These are phyloP conservation scores for Arxiozyma telluris DNA, from an alignment of 1,139 yeast genomes.

Conservation along the genomic window DNA sequence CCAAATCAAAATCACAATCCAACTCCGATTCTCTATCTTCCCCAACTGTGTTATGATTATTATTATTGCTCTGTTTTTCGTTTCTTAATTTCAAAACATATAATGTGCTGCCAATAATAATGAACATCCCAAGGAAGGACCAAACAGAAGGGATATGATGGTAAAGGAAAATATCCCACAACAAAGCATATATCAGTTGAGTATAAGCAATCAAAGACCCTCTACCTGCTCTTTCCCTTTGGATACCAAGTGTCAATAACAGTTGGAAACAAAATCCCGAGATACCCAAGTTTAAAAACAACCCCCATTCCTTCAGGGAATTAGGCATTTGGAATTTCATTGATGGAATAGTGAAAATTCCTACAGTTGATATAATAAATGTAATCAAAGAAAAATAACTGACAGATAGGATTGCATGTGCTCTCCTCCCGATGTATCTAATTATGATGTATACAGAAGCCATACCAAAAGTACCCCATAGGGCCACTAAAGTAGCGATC, in stretches of 20 bases:
- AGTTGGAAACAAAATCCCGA: conserved; percentile 80
- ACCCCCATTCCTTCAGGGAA: conserved; percentile 52
- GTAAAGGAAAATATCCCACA: conserved; percentile 69
- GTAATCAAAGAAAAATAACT: conserved; percentile 64
- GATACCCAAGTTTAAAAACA: conserved; percentile 54
- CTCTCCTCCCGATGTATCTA: conserved; percentile 64
- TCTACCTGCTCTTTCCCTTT: conserved; percentile 69
- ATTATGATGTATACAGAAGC: conserved; percentile 63
- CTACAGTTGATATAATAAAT: conserved; percentile 45
- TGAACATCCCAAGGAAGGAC: conserved; percentile 58
- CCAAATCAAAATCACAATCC: neutral
- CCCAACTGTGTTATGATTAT: conserved; percentile 3
- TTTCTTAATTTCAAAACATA: conserved; percentile 40
- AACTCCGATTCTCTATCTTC: neutral
- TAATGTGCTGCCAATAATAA: conserved; percentile 61
- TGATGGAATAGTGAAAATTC: conserved; percentile 50
- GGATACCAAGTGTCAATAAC: conserved; percentile 72
- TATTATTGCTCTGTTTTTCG: neutral
- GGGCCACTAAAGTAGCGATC: conserved; percentile 54
- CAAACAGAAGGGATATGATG: conserved; percentile 61
- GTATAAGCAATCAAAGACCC: conserved; percentile 70
- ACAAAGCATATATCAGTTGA: conserved; percentile 68
- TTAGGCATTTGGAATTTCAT: conserved; percentile 54
- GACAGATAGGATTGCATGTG: conserved; percentile 74
- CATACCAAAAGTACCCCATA: conserved; percentile 65